Base-by-base conservation (phyloP, 2,329 filamentous ascomycete species). In the Xylariomycetidae sp. region DNA sequence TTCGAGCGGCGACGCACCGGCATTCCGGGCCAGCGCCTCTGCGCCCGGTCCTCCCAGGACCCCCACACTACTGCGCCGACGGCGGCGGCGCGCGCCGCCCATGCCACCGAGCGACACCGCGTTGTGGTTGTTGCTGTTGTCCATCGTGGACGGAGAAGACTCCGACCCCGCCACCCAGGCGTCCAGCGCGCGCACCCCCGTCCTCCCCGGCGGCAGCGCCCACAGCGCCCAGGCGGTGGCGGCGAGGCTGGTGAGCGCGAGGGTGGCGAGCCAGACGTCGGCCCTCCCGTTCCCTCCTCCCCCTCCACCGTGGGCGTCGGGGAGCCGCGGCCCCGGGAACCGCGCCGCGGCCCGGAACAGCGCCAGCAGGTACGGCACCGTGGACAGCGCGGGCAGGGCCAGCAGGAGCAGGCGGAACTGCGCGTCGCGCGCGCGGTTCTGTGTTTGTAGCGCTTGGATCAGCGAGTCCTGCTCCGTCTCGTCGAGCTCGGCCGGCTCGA, bases 401-500 rank as follows among this genome's bases (percentile, higher is more conserved):
- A 82, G 65, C 45, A 87, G 78, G 45, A 68, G 39, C 39, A 64
- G 61, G 33, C 66, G 66, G 63, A 78, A 79, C 46, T 72, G 70
- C 32, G 67, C 60, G 60, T 82, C 77, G 56, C 69, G 70, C 33
- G 60, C 50, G 36, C 64, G 60, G 59, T 85, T 82, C 49, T 77
- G 61, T 22, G 57, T 50, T 22, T 67, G 54, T 19, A 85, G 72
- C 26, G 54, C 49, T 12, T 52, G 48, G 48, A 86, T 85, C 8
- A 84, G 64, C 30, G 60, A 53, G 49, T 84, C 79, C 64, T 85
- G 81, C 48, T 82, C 78, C 73, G 61, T 44, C 60, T 63, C 55
- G 54, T 58, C 40, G 54, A 54, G 48, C 46, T 53, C 42, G 23
- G 58, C 41, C 34, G 40, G 42, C 18, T 24, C 32, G 37, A 53